These are phyloP conservation scores for Globisporangium rhizosaccharum DNA, from an alignment of 352 stramenopile species.

Conservation along the genomic window DNA sequence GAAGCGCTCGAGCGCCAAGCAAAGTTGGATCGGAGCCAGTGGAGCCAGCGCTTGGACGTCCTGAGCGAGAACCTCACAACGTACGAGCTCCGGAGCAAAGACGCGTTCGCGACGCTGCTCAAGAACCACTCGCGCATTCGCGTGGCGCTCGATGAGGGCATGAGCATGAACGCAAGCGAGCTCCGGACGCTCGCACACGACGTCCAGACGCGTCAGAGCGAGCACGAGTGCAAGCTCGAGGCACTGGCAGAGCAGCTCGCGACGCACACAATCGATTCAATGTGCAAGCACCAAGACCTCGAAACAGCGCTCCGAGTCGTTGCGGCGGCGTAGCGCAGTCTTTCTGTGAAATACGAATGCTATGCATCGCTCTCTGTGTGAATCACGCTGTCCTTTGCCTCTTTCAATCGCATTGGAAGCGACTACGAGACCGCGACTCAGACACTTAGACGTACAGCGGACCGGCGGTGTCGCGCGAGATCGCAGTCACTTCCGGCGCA, in stretches of 20 bases:
- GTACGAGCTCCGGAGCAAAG: constrained; percentile 39
- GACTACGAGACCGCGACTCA: too few relatives aligned
- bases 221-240: constrained; percentile 34
- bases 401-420: too few relatives aligned
- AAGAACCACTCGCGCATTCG: constrained; percentile 52
- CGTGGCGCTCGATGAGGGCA: constrained; percentile 45
- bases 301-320: constrained; percentile 27
- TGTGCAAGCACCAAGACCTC: constrained; percentile 28
- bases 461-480: constrained; percentile 10
- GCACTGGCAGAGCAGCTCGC: constrained; percentile 28
- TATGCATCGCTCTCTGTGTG: too few relatives aligned
- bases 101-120: constrained; percentile 34
- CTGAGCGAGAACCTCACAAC: constrained; percentile 27
- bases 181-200: constrained; percentile 42
- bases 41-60: constrained; percentile 40
- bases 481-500: constrained; percentile 26
- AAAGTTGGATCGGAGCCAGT: constrained; percentile 42
- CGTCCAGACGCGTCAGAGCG: constrained; percentile 22
- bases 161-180: constrained; percentile 52
- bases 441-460: constrained; percentile 36
- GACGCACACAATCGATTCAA: constrained; percentile 24
- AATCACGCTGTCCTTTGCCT: too few relatives aligned
- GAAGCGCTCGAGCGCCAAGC: constrained; percentile 41
- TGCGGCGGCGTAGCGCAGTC: neutral
- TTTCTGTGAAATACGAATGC: too few relatives aligned